Base-by-base conservation (phyloP, 176 grass and related monocot species). In the Triticum dicoccoides region DNA sequence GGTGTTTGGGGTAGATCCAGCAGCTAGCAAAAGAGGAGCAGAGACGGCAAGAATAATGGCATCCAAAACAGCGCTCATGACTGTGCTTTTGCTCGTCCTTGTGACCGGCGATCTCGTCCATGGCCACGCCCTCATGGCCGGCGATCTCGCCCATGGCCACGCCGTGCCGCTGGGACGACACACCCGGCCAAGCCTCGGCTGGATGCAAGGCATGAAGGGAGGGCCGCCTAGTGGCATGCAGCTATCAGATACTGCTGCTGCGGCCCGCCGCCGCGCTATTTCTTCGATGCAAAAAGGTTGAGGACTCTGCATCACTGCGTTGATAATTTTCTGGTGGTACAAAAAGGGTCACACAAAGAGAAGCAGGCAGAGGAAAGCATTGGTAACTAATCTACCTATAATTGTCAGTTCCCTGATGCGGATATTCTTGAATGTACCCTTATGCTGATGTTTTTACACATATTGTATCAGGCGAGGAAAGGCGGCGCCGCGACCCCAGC, bases 141-240 rank as follows among this genome's bases (percentile, higher is more conserved):
- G 30, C 21, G 30, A 63, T 29, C 12, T 62, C 1, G 25, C 14
- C 4, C 4, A 47, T 0, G 72, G 20, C 20, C 61, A 66, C 9
- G 61, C 72, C 72, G 61, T 77, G 42, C 73, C 61, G 8, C 44
- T 68, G 13, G 14, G 54, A 8, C 6, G 62, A 42, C 39, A 41
- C 14, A 8, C 15, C 5, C 41, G 30, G 8, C 25, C 11, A 12
- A 37, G 41, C 20, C 20, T 77, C 0, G 42, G 29, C 11, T 77
- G 83, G 82, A 84, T 76, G 82, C 64, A 62, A 39, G 58, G 59
- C 70, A 11, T 84, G 58, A 76, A 33, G 18, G 71, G 82, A 23
- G 71, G 82, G 20, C 34, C 81, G 4, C 82, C 68, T 3, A 29
- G 37, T n/a, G 58, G 70, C 69, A 84, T 65, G 39, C 70, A 84